These are phyloP conservation scores for Brachypodium distachyon DNA, from an alignment of 202 grass and related monocot genomes.

Conservation along the genomic window DNA sequence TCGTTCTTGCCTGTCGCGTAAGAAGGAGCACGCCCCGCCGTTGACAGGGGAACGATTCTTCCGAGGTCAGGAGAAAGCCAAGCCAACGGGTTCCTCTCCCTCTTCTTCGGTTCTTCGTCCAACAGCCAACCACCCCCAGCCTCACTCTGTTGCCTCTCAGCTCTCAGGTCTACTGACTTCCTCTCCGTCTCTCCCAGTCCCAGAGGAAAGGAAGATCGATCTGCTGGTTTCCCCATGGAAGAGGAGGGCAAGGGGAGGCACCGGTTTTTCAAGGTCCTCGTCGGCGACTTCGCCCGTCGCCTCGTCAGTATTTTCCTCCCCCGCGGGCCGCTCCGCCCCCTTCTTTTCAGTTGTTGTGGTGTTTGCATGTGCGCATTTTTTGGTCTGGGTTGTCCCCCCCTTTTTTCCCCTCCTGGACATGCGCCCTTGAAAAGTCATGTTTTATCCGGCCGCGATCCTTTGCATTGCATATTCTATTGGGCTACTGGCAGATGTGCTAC, in stretches of 20 bases:
- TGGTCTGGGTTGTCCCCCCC: neutral
- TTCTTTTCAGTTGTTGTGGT: neutral
- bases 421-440: neutral
- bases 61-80: too few species aligned
- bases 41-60: neutral
- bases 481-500: neutral
- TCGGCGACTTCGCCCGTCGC: conserved; percentile 41
- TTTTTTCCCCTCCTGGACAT: neutral
- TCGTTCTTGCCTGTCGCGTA: too few species aligned
- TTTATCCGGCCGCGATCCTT: neutral
- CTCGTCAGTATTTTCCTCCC: conserved; percentile 31
- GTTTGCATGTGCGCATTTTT: neutral
- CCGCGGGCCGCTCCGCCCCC: neutral
- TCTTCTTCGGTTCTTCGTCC: too few species aligned
- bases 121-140: neutral
- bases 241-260: conserved; percentile 22
- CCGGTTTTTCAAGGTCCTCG: conserved; percentile 66
- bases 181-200: neutral
- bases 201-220: neutral
- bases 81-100: too few species aligned
- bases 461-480: neutral
- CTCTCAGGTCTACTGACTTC: neutral
- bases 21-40: neutral
- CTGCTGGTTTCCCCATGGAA: conserved; percentile 12
- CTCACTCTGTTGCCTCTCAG: neutral